phyloP scores from a whole-genome alignment of 1,284 basidiomycete species.

The Marasmius oreades region DNA sequence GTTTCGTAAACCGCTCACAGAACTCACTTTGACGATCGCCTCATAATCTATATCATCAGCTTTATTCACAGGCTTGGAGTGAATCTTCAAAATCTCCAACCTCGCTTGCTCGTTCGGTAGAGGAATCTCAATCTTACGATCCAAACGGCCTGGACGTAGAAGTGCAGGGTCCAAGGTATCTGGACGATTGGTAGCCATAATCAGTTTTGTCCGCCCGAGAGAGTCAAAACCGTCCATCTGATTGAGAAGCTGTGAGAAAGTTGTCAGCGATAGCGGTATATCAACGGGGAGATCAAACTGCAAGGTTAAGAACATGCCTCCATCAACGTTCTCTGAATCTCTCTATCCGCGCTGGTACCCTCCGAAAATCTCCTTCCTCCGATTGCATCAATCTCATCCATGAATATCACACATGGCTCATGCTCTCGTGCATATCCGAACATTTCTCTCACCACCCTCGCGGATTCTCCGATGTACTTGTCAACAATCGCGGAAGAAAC shows the following conservation, averaged over 20 bases:
- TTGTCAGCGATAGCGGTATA: not conserved
- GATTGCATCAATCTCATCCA: slow-evolving; percentile 99
- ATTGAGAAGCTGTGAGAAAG: slow-evolving; percentile 75
- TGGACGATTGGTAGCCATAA: slow-evolving; percentile 97
- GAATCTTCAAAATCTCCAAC: slow-evolving; percentile 97
- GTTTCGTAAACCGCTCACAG: not conserved
- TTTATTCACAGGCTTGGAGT: slow-evolving; percentile 93
- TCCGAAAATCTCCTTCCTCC: slow-evolving; percentile 97
- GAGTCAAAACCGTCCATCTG: slow-evolving; percentile 99
- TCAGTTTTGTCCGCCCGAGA: slow-evolving; percentile 92
- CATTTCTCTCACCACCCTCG: slow-evolving; percentile 95
- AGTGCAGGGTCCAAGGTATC: slow-evolving; percentile 98
- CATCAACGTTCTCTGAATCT: slow-evolving; percentile 99
- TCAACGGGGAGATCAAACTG: too few species aligned
- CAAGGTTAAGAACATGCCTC: slow-evolving; percentile 54
- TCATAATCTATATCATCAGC: slow-evolving; percentile 94
- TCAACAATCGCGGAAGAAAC: slow-evolving; percentile 99
- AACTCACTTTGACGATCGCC: slow-evolving; percentile 86
- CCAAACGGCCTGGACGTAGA: slow-evolving; percentile 92
- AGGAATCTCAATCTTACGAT: slow-evolving; percentile 98
- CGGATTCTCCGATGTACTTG: slow-evolving; percentile 99
- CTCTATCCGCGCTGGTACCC: slow-evolving; percentile 96
- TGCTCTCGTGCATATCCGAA: slow-evolving; percentile 97
- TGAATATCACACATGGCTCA: slow-evolving; percentile 99
- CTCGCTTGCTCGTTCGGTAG: slow-evolving; percentile 96